These are phyloP conservation scores for Isatis lusitanica DNA, from an alignment of 441 rosid genomes.

Conservation along the genomic window DNA sequence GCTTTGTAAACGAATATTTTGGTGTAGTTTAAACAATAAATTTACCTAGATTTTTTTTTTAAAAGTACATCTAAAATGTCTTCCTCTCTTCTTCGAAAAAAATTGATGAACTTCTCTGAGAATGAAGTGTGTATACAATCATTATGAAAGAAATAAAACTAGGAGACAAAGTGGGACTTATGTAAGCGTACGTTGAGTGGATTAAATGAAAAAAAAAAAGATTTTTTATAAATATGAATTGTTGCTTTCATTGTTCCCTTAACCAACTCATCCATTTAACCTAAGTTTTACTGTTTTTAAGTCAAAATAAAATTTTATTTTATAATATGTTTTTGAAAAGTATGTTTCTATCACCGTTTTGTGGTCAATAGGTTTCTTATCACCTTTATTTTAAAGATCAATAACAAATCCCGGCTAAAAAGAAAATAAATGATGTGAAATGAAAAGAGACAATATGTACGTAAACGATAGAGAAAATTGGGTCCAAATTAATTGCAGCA, in stretches of 20 bases:
- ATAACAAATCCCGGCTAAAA: neutral
- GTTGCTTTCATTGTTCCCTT: constrained; percentile 36
- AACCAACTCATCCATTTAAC: constrained; percentile 15
- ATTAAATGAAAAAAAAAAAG: constrained; percentile 13
- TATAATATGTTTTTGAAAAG: neutral
- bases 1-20: no score
- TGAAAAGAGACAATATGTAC: neutral
- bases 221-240: neutral
- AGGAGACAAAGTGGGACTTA: constrained; percentile 22
- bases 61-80: no score
- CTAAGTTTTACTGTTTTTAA: neutral
- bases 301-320: neutral
- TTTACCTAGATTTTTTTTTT: no score
- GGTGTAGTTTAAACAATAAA: no score
- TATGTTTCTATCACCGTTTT: neutral
- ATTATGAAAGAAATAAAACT: neutral
- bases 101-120: neutral
- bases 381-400: neutral
- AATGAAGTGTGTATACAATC: neutral
- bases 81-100: neutral
- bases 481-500: constrained; percentile 23
- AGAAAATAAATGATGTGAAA: constrained; percentile 6
- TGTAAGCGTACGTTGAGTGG: neutral
- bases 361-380: neutral
- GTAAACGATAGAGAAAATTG: constrained; percentile 5